These are phyloP conservation scores for Talaromyces borbonicus DNA, from an alignment of 495 filamentous ascomycete genomes.

Conservation along the genomic window DNA sequence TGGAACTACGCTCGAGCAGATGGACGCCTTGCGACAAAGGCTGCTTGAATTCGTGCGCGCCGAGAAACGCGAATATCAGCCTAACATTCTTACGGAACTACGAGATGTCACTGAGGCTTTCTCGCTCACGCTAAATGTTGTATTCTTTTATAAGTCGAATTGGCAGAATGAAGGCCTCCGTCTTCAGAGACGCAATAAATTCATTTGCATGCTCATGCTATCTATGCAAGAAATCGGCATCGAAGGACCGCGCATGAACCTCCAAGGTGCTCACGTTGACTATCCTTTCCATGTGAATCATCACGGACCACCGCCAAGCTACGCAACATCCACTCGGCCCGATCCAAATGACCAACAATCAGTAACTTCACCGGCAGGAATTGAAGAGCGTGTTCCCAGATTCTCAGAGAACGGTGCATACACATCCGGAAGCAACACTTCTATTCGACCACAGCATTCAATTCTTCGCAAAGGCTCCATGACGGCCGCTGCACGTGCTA, in stretches of 20 bases:
- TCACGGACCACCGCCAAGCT: conserved; percentile 14
- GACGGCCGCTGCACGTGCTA: conserved; percentile 34
- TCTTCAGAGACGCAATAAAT: conserved; percentile 84
- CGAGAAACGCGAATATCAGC: conserved; percentile 88
- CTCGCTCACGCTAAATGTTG: conserved; percentile 78
- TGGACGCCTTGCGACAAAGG: conserved; percentile 72
- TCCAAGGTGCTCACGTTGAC: conserved; percentile 53
- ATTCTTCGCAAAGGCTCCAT: conserved; percentile 44
- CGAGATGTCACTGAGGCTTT: conserved; percentile 54
- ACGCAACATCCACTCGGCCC: conserved; percentile 7
- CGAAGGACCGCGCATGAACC: conserved; percentile 72
- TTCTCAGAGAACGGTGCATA: conserved; percentile 21
- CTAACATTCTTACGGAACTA: conserved; percentile 84
- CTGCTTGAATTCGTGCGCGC: conserved; percentile 74
- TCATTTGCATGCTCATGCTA: conserved; percentile 88
- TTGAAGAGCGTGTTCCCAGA: conserved; percentile 11
- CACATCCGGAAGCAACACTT: conserved; percentile 14
- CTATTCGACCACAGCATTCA: conserved; percentile 30
- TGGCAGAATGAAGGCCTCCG: conserved; percentile 91
- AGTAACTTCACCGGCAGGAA: conserved; percentile 3
- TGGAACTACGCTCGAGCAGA: conserved; percentile 78
- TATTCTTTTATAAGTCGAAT: conserved; percentile 96
- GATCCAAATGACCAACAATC: conserved; percentile 3
- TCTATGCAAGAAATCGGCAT: conserved; percentile 78
- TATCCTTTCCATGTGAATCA: conserved; percentile 51